phyloP scores from a whole-genome alignment of 2,329 filamentous ascomycete genomes.

The Fusarium chaquense region DNA sequence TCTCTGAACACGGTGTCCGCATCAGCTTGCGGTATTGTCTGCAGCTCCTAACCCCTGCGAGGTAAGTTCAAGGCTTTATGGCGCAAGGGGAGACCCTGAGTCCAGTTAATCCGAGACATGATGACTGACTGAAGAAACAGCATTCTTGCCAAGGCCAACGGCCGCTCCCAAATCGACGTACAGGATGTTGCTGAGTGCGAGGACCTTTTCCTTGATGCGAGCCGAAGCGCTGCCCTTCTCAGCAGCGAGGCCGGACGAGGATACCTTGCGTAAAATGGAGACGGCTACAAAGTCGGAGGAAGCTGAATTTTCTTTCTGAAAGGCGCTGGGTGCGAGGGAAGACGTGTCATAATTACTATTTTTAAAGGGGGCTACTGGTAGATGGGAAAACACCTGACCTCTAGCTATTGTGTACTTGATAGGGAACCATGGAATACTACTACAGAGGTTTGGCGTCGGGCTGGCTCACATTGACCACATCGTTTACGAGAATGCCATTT shows the following conservation, averaged over 20 bases:
- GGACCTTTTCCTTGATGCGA: slow-evolving; percentile 85
- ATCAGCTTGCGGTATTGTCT: slow-evolving; percentile 94
- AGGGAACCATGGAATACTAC: slow-evolving; percentile 43
- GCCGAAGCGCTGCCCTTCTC: slow-evolving; percentile 79
- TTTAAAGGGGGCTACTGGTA: slow-evolving; percentile 38
- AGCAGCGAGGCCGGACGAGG: slow-evolving; percentile 70
- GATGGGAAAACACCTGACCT: slow-evolving; percentile 40
- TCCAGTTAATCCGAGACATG: slow-evolving; percentile 47
- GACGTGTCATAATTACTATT: slow-evolving; percentile 49
- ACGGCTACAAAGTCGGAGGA: slow-evolving; percentile 8
- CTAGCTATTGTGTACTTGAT: slow-evolving; percentile 44
- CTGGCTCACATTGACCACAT: slow-evolving; percentile 41
- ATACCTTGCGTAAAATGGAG: slow-evolving; percentile 69
- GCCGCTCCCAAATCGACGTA: slow-evolving; percentile 79
- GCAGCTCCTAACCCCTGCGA: slow-evolving; percentile 89
- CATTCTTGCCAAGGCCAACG: slow-evolving; percentile 89
- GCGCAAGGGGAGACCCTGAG: slow-evolving; percentile 37
- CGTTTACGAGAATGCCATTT: slow-evolving; percentile 34
- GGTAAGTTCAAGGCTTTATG: slow-evolving; percentile 62
- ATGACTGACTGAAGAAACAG: slow-evolving; percentile 59
- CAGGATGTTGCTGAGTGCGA: slow-evolving; percentile 85
- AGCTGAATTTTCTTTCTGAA: slow-evolving; percentile 30
- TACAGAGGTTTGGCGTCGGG: slow-evolving; percentile 46
- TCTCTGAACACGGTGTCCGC: slow-evolving; percentile 86
- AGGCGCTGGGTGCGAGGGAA: slow-evolving; percentile 40